A percentile compares a stretch with the other conserved stretches of the same genome.
phyloP scores from a whole-genome alignment of 2,329 filamentous ascomycete species.

The Talaromyces atroroseus region DNA sequence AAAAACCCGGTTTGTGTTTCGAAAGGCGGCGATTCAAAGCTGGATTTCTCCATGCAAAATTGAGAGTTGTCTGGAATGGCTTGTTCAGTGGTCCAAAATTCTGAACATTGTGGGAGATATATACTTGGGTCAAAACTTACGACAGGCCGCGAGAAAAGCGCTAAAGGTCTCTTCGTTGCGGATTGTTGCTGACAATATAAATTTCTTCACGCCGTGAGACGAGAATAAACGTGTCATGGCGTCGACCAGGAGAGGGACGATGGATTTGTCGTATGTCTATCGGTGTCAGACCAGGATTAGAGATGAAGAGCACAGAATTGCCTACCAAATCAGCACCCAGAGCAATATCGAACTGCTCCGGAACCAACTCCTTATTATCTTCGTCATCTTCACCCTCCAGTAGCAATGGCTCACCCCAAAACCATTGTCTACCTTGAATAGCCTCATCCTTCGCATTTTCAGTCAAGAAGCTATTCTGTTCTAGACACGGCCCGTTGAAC shows the following conservation, averaged over 20 bases:
- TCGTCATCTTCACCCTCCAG: background rate
- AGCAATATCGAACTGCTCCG: slow-evolving; percentile 32
- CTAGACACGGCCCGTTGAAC: slow-evolving; percentile 32
- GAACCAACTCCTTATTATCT: background rate
- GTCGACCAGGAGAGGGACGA: slow-evolving; percentile 52
- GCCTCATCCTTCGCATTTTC: slow-evolving; percentile 14
- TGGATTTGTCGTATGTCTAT: slow-evolving; percentile 57
- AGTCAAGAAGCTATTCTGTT: slow-evolving; percentile 22
- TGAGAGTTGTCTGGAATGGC: slow-evolving; percentile 23
- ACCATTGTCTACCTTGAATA: slow-evolving; percentile 35
- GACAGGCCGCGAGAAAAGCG: slow-evolving; percentile 52
- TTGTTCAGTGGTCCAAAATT: background rate
- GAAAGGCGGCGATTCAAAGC: slow-evolving; percentile 39
- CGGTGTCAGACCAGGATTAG: background rate
- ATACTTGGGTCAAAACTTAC: slow-evolving; percentile 38
- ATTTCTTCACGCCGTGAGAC: slow-evolving; percentile 45
- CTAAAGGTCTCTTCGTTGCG: slow-evolving; percentile 59
- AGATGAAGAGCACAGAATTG: background rate
- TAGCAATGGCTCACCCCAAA: slow-evolving; percentile 34
- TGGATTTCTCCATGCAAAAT: slow-evolving; percentile 35
- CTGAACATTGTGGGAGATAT: too few relatives aligned
- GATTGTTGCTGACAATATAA: slow-evolving; percentile 57
- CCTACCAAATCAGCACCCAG: slow-evolving; percentile 40
- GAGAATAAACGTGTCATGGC: slow-evolving; percentile 54
- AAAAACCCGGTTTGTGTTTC: slow-evolving; percentile 45